Percentiles rank a stretch among this genome's conserved stretches.
Evolutionary conservation across 164 flowering plant genomes (phyloP).

Genomic region (Taxillus chinensis): DNA sequence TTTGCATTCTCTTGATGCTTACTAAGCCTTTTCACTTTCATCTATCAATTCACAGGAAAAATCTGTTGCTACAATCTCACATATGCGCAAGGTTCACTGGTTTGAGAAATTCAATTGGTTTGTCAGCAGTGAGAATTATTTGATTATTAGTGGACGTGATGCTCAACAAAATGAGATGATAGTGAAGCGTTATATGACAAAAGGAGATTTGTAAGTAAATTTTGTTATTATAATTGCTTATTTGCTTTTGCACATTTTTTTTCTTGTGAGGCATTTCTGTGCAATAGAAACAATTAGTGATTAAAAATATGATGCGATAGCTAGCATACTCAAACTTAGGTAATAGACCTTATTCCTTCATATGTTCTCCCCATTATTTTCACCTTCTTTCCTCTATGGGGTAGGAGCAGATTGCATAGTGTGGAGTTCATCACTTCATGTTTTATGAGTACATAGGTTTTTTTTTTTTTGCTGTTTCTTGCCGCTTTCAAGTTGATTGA

Average conservation of each 20-base stretch:
- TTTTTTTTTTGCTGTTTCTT: no score
- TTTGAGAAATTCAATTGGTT: slow-evolving; percentile 99
- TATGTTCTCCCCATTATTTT: no score
- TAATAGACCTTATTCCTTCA: no score
- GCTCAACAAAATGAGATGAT: slow-evolving; percentile 99
- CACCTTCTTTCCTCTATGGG: no score
- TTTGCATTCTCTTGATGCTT: not conserved
- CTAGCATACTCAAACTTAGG: no score
- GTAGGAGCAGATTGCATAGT: no score
- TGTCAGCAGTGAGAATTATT: slow-evolving; percentile 92
- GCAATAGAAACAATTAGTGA: not conserved
- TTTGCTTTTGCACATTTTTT: not conserved
- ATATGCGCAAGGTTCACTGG: slow-evolving; percentile 98
- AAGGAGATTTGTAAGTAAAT: slow-evolving; percentile 89
- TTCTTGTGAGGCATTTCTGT: not conserved
- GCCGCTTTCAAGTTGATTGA: no score
- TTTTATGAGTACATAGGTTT: no score
- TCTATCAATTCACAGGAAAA: slow-evolving; percentile 56
- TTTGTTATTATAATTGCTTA: not conserved
- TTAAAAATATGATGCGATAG: no score
- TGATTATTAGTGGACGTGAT: slow-evolving; percentile 95
- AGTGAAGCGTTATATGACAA: slow-evolving; percentile 94
- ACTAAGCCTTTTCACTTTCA: not conserved
- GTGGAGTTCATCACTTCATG: no score
- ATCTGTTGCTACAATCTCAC: slow-evolving; percentile 81